Evolutionary conservation across 192 early-diverging fungal species (phyloP), one percentile per base, ranked within the genome.

Genomic region (Coemansia sp.): DNA sequence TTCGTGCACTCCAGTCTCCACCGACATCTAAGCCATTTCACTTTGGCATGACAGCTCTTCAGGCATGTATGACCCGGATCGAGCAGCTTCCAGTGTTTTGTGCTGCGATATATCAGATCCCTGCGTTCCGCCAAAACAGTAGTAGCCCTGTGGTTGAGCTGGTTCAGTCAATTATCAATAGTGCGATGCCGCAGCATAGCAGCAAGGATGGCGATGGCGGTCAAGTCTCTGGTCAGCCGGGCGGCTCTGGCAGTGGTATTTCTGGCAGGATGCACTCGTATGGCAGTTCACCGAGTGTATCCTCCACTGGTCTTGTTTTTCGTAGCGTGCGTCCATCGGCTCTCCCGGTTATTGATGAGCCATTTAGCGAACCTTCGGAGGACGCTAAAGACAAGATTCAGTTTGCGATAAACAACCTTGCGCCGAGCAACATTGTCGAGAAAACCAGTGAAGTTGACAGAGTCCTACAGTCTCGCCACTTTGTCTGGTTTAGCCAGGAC

Each of bases 391-490:
- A 99, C 69, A 95, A 96, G 79, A 92, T 99, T 44, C 83, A 95
- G 30, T 99, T 99, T 72, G 93, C 92, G 22, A 86, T 99, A 63
- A 99, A 99, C 82, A 99, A 99, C 59, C 73, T 99, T 39, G 87
- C 93, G 24, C 81, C 80, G 21, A 91, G 83, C 64, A 99, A 97
- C 60, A 62, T 98, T 2, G 86, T 85, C 1, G 77, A 77, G 13
- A 98, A 98, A 77, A 87, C 94, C 69, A 84, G 82, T 47, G 89
- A 91, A 40, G 77, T 82, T 11, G 66, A 66, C 57, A 65, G 39
- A 30, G 55, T 69, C 39, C 57, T 98, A 13, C 84, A 88, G 17
- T 71, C 72, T 11, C 93, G 93, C 76, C 66, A 71, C 59, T 75
- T 90, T 55, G 76, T 94, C 17, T 99, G 97, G 97, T 98, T 99